A percentile compares a stretch with the other conserved stretches of the same genome.
Evolutionary conservation across 2,329 filamentous ascomycete species (phyloP).

Genomic region (Chaetomium olivaceum): DNA sequence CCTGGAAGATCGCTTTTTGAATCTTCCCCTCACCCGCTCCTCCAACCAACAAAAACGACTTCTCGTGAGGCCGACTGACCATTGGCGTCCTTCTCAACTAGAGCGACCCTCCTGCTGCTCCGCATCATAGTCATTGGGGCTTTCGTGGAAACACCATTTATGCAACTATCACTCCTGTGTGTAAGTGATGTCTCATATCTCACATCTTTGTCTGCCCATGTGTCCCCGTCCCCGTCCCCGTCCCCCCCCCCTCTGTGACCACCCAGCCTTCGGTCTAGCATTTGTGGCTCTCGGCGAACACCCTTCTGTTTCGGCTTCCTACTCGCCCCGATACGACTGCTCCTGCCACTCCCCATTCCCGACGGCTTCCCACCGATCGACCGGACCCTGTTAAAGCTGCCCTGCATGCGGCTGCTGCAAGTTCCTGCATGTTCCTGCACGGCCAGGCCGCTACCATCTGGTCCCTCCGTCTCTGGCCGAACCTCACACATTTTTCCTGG

Average conservation of each 20-base stretch:
- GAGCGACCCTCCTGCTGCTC: neutral
- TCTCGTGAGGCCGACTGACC: constrained; percentile 18
- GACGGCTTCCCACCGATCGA: constrained; percentile 9
- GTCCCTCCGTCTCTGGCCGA: constrained; percentile 19
- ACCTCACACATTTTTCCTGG: constrained; percentile 16
- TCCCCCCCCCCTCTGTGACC: neutral
- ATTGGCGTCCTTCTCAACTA: neutral
- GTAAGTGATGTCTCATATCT: constrained; percentile 21
- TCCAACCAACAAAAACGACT: neutral
- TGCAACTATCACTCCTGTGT: constrained; percentile 18
- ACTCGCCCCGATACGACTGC: neutral
- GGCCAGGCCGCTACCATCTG: constrained; percentile 21
- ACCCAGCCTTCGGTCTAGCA: neutral
- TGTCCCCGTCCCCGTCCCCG: neutral
- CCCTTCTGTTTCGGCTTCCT: neutral
- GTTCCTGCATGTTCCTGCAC: constrained; percentile 32
- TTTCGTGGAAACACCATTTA: constrained; percentile 9
- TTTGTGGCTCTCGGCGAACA: neutral
- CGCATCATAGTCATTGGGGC: constrained; percentile 17
- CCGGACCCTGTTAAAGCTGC: constrained; percentile 16
- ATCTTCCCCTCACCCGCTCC: constrained; percentile 21
- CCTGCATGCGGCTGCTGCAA: constrained; percentile 36
- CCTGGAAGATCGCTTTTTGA: constrained; percentile 3
- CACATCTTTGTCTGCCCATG: constrained; percentile 1
- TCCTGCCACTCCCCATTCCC: neutral